These are phyloP conservation scores for Trametes villosa DNA, from an alignment of 768 basidiomycete genomes.

Conservation along the genomic window DNA sequence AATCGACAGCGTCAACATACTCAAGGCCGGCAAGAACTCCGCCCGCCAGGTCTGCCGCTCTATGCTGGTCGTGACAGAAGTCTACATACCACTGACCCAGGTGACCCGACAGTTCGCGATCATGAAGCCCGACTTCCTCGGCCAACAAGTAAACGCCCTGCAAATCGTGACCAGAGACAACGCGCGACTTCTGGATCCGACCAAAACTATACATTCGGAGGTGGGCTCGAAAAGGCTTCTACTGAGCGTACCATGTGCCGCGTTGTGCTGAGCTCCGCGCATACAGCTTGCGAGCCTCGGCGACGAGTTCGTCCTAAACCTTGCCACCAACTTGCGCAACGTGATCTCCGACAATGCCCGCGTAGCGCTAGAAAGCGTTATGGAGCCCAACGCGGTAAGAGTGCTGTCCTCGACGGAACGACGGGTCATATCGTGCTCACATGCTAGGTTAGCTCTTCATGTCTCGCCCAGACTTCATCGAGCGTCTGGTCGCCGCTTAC, in stretches of 20 bases:
- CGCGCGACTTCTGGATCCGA: background rate
- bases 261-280: background rate
- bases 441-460: background rate
- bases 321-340: constrained; percentile 1
- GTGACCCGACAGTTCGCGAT: background rate
- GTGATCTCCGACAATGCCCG: background rate
- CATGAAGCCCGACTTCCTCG: constrained; percentile 8
- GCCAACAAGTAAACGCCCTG: constrained; percentile 1
- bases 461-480: background rate
- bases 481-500: background rate
- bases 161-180: constrained; percentile 1
- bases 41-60: background rate
- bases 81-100: background rate
- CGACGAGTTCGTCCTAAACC: background rate
- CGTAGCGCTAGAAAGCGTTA: background rate
- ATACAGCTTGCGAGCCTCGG: background rate
- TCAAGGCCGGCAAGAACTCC: background rate
- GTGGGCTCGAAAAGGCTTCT: background rate
- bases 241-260: background rate
- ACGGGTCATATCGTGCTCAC: background rate
- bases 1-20: background rate
- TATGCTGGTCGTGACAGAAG: too few species aligned
- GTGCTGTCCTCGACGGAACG: background rate
- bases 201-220: background rate
- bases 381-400: background rate